Percentiles rank a stretch among this genome's conserved stretches.
These are phyloP conservation scores for Trichoderma erinaceum DNA, from an alignment of 495 filamentous ascomycete genomes.

Conservation along the genomic window DNA sequence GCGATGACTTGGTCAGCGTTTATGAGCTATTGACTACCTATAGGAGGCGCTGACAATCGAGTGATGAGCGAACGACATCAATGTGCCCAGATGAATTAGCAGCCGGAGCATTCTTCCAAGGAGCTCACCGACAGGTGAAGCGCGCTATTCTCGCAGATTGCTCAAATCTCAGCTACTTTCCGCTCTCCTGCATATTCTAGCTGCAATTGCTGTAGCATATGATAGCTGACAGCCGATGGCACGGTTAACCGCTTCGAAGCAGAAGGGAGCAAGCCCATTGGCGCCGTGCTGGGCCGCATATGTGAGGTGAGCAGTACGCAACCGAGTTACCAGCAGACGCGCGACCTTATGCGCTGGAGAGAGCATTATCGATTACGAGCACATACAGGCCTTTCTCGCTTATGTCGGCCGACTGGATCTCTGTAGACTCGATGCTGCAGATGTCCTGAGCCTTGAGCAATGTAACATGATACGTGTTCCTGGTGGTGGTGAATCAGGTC, in stretches of 20 bases:
- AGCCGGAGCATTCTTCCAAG: neutral
- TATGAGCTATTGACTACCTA: too few relatives aligned
- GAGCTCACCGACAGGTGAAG: neutral
- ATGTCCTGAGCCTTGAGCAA: neutral
- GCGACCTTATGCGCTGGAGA: neutral
- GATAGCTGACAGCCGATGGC: neutral
- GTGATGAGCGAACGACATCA: too few relatives aligned
- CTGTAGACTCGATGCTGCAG: neutral
- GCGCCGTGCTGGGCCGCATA: neutral
- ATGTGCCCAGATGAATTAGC: too few relatives aligned
- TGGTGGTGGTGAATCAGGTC: neutral
- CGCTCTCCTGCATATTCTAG: neutral
- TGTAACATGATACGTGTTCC: slow-evolving; percentile 10
- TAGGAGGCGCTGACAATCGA: too few relatives aligned
- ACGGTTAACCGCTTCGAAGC: neutral
- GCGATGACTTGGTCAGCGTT: too few relatives aligned
- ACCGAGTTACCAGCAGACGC: neutral
- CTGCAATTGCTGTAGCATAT: neutral
- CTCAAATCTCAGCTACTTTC: slow-evolving; percentile 4
- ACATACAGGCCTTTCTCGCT: neutral
- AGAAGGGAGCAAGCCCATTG: neutral
- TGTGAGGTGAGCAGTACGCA: neutral
- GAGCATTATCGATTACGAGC: neutral
- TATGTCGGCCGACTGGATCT: neutral
- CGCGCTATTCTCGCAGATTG: neutral